These are phyloP conservation scores for Thermomyces lanuginosus DNA, from an alignment of 2,329 filamentous ascomycete species.

Conservation along the genomic window DNA sequence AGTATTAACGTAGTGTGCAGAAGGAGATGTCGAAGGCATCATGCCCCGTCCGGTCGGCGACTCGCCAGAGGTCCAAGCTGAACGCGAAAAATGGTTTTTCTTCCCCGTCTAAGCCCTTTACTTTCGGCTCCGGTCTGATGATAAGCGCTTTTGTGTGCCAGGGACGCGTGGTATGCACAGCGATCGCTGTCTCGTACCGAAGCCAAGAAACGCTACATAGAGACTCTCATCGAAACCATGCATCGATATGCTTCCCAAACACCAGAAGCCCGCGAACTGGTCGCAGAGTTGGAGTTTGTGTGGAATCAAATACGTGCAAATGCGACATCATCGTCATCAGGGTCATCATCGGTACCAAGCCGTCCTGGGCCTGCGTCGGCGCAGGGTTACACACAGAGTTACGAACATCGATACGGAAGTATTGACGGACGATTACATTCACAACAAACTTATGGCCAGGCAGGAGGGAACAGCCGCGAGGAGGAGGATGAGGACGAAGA, in stretches of 20 bases:
- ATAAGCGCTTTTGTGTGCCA: constrained; percentile 14
- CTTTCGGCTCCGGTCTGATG: constrained; percentile 1
- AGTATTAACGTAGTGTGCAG: too few species aligned
- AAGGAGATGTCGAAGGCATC: constrained; percentile 87
- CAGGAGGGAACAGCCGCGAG: constrained; percentile 18
- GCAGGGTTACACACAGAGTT: constrained; percentile 19
- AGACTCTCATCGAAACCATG: constrained; percentile 90
- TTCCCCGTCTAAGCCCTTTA: too few species aligned
- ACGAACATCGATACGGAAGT: constrained; percentile 18
- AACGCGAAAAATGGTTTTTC: constrained; percentile 54
- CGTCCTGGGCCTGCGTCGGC: not conserved
- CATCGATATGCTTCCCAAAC: constrained; percentile 81
- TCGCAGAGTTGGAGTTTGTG: constrained; percentile 92
- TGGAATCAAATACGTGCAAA: constrained; percentile 97
- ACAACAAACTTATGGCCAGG: too few species aligned
- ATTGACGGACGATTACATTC: constrained; percentile 21
- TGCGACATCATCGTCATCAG: constrained; percentile 44
- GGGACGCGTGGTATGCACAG: constrained; percentile 90
- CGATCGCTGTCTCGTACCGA: constrained; percentile 71
- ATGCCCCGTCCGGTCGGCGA: constrained; percentile 61
- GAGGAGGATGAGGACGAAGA: constrained; percentile 16
- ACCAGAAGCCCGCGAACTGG: constrained; percentile 64
- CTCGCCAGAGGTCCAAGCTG: constrained; percentile 35
- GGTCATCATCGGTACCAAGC: constrained; percentile 10
- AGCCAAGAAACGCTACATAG: constrained; percentile 85